Evolutionary conservation across 169 alveolate genomes (phyloP), one percentile per base, ranked within the genome.

Genomic region (Plasmodium billcollinsi): DNA sequence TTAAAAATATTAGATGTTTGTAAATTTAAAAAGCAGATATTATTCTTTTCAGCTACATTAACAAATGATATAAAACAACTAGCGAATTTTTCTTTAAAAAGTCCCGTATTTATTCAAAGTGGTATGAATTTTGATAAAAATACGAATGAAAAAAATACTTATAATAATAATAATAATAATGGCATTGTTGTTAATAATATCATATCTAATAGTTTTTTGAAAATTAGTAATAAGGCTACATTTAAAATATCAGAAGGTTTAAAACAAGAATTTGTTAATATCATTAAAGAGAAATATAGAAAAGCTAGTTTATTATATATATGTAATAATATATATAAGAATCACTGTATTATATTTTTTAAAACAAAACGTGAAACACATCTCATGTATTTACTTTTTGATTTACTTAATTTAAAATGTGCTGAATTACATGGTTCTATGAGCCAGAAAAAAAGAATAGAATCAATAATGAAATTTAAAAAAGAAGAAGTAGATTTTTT

Each of bases 381-480:
- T 73, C 88, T 98, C 75, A 94, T 96, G 92, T 92, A 94, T 29
- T 80, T 97, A 33, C 66, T 97, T 15, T 96, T 97, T 76, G 91
- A 89, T 14, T 78, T 98, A 45, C 90, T 96, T 54, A 97, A 97
- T 5, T 90, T 98, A 63, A 93, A 94, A 89, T 96, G 97, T 58
- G 97, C 97, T 39, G 99, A 98, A 90, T 94, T 98, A 11, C 99
- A 98, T 93, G 99, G 99, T 1, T 97, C 97, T 83, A 90, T 98
- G 49, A 88, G 98, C 33, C 98, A 98, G 89, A 95, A 96, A 50
- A 96, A 97, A 90, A 95, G 99, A 92, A 95, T 97, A 72, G 96
- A 96, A 73, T 93, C 97, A n/a, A 95, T 97, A 47, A 97, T 95
- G 70, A 66, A 95, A 88, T 98, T 98, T 92, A 97, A 97, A 90